Base-by-base conservation (phyloP, 1,139 yeast genomes). In the Candida anutae region DNA sequence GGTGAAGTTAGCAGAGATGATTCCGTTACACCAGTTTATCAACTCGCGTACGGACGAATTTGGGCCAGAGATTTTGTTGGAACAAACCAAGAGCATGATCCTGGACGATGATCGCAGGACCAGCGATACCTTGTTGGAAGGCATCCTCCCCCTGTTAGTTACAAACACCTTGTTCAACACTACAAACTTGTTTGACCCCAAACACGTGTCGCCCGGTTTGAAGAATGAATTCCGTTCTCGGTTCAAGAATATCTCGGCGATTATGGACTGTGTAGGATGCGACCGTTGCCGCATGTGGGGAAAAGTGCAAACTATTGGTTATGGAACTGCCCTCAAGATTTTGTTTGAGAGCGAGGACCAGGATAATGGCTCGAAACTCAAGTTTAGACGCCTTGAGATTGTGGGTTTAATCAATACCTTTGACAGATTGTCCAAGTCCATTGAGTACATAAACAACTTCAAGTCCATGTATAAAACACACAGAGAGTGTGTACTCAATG, bases 221-320 rank as follows among this genome's bases (percentile, higher is more conserved):
- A 80, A 83, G 42, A 77, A 80, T 38, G 97, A 90, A 45, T 88
- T 90, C 57, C 71, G 93, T 39, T 56, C 72, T 24, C 77, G 94
- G 33, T 93, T 90, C 54, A 77, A 77, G 49, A 93, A 90, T 50
- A 94, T 90, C 19, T 79, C 94, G 18, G 81, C 84, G 28, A 75
- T 90, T 28, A 90, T 93, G 96, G 95, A 90, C 55, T 90, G 98
- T 62, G 97, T 90, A 26, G 96, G 95, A 21, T 90, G 98, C 60
- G 98, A 90, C 53, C 71, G 97, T 50, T 90, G 98, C 54, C 74
- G 97, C 48, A 65, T 93, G 58, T 90, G 98, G 98, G 98, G 98
- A 12, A 90, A 93, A 55, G 72, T 90, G 16, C 98, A 90, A 60
- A 85, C 95, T 2, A 85, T 93, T 13, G 98, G 98, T 15, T 90